Evolutionary conservation across 2,329 filamentous ascomycete species (phyloP).

Genomic region (Aureobasidium sp.): DNA sequence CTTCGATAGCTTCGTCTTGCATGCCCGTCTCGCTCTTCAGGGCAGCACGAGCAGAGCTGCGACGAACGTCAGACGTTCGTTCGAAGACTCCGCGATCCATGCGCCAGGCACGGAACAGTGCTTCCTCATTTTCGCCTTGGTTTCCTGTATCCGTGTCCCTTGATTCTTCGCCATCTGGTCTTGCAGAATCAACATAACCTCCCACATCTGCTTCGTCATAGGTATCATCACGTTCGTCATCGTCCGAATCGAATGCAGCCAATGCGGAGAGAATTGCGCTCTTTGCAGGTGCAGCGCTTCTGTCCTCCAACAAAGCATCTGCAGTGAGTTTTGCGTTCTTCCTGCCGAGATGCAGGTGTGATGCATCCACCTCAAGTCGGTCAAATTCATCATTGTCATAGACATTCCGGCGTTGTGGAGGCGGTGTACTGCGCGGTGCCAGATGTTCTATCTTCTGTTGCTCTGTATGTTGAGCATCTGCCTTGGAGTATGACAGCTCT

Average conservation of each 20-base stretch:
- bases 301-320: conserved; percentile 63
- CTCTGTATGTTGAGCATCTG: not conserved
- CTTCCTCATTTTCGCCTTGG: conserved; percentile 52
- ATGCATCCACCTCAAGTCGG: conserved; percentile 55
- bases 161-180: conserved; percentile 40
- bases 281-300: conserved; percentile 60
- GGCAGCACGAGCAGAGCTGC: conserved; percentile 52
- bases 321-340: conserved; percentile 54
- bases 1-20: conserved; percentile 90
- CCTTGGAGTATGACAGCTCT: conserved; percentile 41
- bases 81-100: conserved; percentile 57
- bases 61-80: conserved; percentile 61
- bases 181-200: conserved; percentile 65
- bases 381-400: conserved; percentile 78
- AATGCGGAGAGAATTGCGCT: conserved; percentile 82
- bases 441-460: conserved; percentile 32
- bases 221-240: conserved; percentile 94
- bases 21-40: conserved; percentile 72
- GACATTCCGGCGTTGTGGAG: conserved; percentile 55
- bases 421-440: conserved; percentile 52
- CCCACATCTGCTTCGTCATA: conserved; percentile 91
- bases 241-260: conserved; percentile 82
- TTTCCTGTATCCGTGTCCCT: conserved; percentile 39
- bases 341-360: conserved; percentile 73
- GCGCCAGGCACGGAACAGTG: conserved; percentile 65